A percentile compares a stretch with the other conserved stretches of the same genome.
Conservation (phyloP, 2,329 filamentous ascomycete species). For the Colletotrichum chrysophilum region DNA sequence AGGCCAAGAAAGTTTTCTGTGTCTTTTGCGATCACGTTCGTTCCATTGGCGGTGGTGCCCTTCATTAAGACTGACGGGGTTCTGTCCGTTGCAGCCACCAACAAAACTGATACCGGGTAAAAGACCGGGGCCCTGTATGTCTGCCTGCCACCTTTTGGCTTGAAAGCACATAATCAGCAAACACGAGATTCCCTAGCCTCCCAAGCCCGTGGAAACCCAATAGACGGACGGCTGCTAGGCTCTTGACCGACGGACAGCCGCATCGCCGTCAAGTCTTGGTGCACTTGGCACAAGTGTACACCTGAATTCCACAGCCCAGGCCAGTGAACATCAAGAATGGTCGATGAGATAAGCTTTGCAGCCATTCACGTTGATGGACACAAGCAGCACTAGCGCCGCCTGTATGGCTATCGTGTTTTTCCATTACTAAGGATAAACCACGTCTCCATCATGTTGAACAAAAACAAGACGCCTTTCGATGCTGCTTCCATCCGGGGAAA, state of each 20-base stretch:
- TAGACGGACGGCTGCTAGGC: not conserved
- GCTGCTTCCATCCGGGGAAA: not conserved
- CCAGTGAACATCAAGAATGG: not conserved
- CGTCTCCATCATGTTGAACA: not conserved
- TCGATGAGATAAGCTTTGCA: slow-evolving; percentile 4
- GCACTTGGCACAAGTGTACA: not conserved
- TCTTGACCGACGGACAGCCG: not conserved
- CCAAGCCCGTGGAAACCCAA: not conserved
- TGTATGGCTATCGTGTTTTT: not conserved
- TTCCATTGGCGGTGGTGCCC: not conserved
- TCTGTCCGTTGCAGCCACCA: not conserved
- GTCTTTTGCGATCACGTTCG: not conserved
- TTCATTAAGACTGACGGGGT: not conserved
- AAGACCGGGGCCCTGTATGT: not conserved
- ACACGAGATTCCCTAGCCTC: not conserved
- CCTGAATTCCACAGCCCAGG: not conserved
- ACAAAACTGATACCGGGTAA: not conserved
- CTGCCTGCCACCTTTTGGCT: not conserved
- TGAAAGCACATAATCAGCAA: not conserved
- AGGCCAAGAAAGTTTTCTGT: not conserved
- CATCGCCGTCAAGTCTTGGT: not conserved
- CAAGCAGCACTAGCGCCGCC: not conserved
- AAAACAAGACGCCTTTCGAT: not conserved
- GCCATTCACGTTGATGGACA: not conserved
- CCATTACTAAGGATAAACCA: not conserved